A percentile compares a stretch with the other conserved stretches of the same genome.
Conservation (phyloP, 345 rosid species). For the Salix suchowensis region DNA sequence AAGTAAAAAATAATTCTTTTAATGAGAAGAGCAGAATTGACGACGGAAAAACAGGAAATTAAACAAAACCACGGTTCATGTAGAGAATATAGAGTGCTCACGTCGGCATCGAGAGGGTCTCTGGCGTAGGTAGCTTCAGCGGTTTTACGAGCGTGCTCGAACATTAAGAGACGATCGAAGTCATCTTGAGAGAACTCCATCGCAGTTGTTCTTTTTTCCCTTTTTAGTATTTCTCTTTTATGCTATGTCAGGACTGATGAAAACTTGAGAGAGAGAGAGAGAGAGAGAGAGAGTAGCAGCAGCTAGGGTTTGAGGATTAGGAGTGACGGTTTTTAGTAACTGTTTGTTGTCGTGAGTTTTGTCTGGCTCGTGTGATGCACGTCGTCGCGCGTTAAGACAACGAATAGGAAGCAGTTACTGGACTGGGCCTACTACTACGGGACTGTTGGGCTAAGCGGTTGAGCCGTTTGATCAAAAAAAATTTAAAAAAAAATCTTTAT, state of each 20-base stretch:
- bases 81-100: constrained; percentile 15
- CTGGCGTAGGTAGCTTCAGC: constrained; percentile 51
- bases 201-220: background rate
- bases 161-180: constrained; percentile 46
- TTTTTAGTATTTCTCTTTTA: too few relatives aligned
- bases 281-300: background rate
- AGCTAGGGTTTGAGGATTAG: background rate
- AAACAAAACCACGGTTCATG: background rate
- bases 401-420: background rate
- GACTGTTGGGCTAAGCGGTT: too few relatives aligned
- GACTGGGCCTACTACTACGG: too few relatives aligned
- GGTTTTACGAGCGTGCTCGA: constrained; percentile 49
- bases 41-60: background rate
- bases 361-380: background rate
- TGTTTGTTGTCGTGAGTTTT: background rate
- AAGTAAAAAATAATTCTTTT: background rate
- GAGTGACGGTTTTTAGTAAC: background rate
- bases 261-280: background rate
- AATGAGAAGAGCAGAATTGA: background rate
- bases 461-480: too few relatives aligned
- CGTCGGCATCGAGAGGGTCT: constrained; percentile 65
- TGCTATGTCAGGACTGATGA: too few relatives aligned
- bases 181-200: constrained; percentile 63
- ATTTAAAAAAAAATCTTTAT: too few relatives aligned
- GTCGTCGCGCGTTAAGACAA: background rate